Conservation (phyloP, 768 basidiomycete species). For the Lactarius tabidus region DNA sequence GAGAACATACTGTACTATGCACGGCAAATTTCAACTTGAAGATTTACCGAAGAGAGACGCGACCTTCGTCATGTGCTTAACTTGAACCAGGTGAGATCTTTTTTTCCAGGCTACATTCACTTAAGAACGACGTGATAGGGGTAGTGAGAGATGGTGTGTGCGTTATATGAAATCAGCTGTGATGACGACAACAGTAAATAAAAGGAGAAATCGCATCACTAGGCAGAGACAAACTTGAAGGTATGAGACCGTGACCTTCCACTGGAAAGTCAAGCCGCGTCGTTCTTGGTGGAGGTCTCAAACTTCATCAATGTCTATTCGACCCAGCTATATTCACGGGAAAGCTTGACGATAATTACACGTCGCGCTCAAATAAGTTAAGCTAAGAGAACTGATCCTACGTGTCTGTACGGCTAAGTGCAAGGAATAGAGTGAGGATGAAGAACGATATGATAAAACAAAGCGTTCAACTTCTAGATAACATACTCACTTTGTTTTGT, state of each 20-base stretch:
- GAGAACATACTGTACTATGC: too few species aligned
- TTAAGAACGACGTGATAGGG: not conserved
- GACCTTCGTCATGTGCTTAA: too few species aligned
- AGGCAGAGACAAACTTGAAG: not conserved
- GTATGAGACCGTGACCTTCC: too few species aligned
- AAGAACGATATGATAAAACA: not conserved
- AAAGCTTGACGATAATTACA: not conserved
- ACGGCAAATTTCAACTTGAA: too few species aligned
- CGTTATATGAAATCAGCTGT: not conserved
- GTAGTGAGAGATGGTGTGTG: not conserved
- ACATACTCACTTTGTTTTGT: not conserved
- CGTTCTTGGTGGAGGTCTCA: not conserved
- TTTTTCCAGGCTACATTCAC: not conserved
- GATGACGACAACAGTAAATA: not conserved
- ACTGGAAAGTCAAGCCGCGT: not conserved
- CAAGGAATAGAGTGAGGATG: not conserved
- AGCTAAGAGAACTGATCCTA: not conserved
- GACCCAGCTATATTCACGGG: not conserved
- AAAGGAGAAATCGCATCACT: not conserved
- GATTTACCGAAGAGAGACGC: too few species aligned
- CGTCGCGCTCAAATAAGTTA: not conserved
- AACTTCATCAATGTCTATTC: not conserved
- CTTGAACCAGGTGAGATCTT: too few species aligned
- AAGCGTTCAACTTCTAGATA: not conserved
- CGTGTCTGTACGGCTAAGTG: not conserved